Percentiles rank a stretch among this genome's conserved stretches.
phyloP scores from a whole-genome alignment of 1,139 yeast species.

The Blastobotrys ciferrii region DNA sequence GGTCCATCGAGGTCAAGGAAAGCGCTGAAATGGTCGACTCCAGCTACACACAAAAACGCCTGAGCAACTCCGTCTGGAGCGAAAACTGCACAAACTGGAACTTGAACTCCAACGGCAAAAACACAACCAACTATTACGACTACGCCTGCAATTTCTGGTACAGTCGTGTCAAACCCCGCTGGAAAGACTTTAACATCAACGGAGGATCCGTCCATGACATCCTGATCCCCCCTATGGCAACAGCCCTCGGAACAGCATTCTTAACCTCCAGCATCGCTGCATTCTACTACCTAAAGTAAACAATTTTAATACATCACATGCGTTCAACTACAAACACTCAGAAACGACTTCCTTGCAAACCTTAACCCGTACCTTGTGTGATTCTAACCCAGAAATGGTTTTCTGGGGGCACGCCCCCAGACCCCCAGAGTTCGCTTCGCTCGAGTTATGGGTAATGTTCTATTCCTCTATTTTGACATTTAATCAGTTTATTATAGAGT shows the following conservation, averaged over 20 bases:
- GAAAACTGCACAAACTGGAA: constrained; percentile 16
- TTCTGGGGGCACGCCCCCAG: too few species aligned
- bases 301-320: not conserved
- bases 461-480: too few species aligned
- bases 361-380: too few species aligned
- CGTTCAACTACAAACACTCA: too few species aligned
- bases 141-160: constrained; percentile 8
- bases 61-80: constrained; percentile 17
- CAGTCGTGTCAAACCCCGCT: constrained; percentile 1
- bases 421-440: too few species aligned
- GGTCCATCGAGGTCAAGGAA: constrained; percentile 19
- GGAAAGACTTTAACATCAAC: constrained; percentile 7
- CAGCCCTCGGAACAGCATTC: constrained; percentile 22
- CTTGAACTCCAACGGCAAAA: constrained; percentile 16
- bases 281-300: constrained; percentile 1
- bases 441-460: too few species aligned
- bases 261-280: constrained; percentile 3
- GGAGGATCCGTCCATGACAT: constrained; percentile 4
- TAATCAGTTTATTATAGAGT: too few species aligned
- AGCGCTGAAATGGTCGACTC: constrained; percentile 20
- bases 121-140: constrained; percentile 19
- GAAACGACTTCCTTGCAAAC: too few species aligned
- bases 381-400: too few species aligned
- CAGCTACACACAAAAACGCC: constrained; percentile 12
- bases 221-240: not conserved